Base-by-base conservation (phyloP, 2,329 filamentous ascomycete genomes). In the Xylaria hypoxylon region DNA sequence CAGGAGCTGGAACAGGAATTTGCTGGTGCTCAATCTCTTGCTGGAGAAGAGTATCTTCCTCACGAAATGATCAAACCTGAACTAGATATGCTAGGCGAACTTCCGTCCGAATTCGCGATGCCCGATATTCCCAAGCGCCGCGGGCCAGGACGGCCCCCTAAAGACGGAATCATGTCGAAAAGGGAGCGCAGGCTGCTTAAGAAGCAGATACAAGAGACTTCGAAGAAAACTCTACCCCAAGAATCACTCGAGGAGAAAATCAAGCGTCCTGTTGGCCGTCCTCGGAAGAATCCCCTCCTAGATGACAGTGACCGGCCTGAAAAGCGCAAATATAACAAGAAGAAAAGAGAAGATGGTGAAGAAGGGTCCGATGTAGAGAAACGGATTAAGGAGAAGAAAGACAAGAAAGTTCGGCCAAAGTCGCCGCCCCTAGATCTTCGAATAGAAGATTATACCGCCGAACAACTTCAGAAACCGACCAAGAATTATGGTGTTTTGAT, bases 161-260 rank as follows among this genome's bases (percentile, higher is more conserved):
- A 94, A 80, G 92, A 94, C 74, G 92, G 92, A 31, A 86, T 93
- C 75, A 92, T 94, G 88, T 94, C 92, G 1, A 94, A 94, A 79
- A 85, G 92, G 63, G 90, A 94, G 73, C 85, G 90, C 71, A 84
- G 88, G 19, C 77, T 89, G 53, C 84, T 89, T 7, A 88, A 90
- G 79, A 91, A 90, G 77, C 81, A 85, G 66, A 78, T 81, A 45
- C 81, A 84, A 68, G 85, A 86, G 67, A 79, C 78, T 71, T 83
- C 83, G 24, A 85, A 84, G 78, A 85, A 87, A 74, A 84, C 82
- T 4, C 71, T 83, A 35, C 82, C 84, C 7, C 83, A 83, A 65
- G 79, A 79, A 17, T 81, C 81, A 4, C 79, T 80, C 0, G 77
- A 81, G 4, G 84, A 86, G 65, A 84, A 83, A 13, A 78, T 85